Percentiles rank a stretch among this genome's conserved stretches.
These are phyloP conservation scores for Chlamydomonas sphaeroides DNA, from an alignment of 139 green algal genomes.

Conservation along the genomic window DNA sequence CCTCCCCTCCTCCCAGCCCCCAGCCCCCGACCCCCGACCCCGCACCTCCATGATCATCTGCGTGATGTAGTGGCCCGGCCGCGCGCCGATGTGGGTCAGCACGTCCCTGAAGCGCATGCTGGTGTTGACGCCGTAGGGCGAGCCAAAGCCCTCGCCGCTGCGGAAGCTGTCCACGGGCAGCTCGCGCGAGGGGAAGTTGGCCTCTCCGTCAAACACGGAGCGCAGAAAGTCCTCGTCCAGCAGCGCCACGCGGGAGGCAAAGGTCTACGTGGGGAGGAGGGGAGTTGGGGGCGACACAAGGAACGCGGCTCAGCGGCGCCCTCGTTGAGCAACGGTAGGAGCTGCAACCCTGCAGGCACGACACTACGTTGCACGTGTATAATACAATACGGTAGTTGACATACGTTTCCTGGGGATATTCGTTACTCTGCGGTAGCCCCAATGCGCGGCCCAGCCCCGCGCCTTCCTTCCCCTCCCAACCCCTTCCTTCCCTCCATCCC, in stretches of 20 bases:
- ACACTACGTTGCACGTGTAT: too few relatives aligned
- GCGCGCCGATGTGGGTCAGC: constrained; percentile 39
- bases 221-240: constrained; percentile 42
- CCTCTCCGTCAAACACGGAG: constrained; percentile 37
- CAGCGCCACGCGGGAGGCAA: constrained; percentile 35
- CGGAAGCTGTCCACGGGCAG: constrained; percentile 34
- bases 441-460: not conserved
- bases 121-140: constrained; percentile 37
- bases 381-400: too few relatives aligned
- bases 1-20: not conserved
- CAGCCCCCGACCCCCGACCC: not conserved
- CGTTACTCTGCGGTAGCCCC: too few relatives aligned
- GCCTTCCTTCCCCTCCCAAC: not conserved
- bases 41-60: constrained; percentile 48
- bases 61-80: constrained; percentile 41
- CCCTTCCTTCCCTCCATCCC: not conserved
- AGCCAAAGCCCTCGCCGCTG: constrained; percentile 36
- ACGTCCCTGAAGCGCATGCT: constrained; percentile 38
- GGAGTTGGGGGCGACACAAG: not conserved
- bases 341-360: too few relatives aligned
- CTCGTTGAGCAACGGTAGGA: too few relatives aligned
- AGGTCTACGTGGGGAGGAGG: constrained; percentile 1
- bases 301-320: too few relatives aligned
- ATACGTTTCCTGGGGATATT: too few relatives aligned
- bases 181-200: constrained; percentile 38